Evolutionary conservation across 768 basidiomycete genomes (phyloP), one percentile per base, ranked within the genome.

Genomic region (Crassisporium funariophilum): DNA sequence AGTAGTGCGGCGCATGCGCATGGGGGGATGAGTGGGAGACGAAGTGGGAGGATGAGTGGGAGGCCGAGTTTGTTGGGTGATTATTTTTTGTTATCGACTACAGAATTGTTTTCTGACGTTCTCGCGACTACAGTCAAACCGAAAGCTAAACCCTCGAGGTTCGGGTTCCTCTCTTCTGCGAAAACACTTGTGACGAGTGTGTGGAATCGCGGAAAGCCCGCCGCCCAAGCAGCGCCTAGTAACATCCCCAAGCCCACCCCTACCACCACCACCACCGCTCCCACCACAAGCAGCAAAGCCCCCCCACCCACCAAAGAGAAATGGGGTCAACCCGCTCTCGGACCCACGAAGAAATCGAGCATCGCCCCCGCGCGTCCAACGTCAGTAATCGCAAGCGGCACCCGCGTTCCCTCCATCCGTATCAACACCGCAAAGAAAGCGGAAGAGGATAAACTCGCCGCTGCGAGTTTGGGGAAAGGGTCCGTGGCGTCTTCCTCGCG

Each of bases 141-240:
- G 3, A 70, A 71, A 57, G 61, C 65, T 4, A 80, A 80, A 53
- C 67, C 80, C 1, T 72, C 81, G 4, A 78, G 81, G 27, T 82
- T 88, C 47, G 88, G 86, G 1, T 88, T 91, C 69, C 63, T 91
- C 5, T 75, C 83, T 16, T 82, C 76, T 13, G 83, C 88, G 6
- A 90, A 88, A 61, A 78, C 79, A 0, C 68, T 90, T 3, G 87
- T 90, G 4, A 72, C 76, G 55, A 86, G 77, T 52, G 86, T 91
- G 1, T 90, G 86, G 86, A 82, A 81, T 55, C 73, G 84, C 53
- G 79, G 71, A 6, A 76, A 74, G 55, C 33, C 63, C 8, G 46
- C 66, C 7, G 51, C 60, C n/a, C 34, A 63, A 7, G 41, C 62
- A 7, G 52, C 58, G 16, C 48, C 66, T 1, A 61, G 55, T 21